Base-by-base conservation (phyloP, 257 asterid species). In the Plantago elongata region DNA sequence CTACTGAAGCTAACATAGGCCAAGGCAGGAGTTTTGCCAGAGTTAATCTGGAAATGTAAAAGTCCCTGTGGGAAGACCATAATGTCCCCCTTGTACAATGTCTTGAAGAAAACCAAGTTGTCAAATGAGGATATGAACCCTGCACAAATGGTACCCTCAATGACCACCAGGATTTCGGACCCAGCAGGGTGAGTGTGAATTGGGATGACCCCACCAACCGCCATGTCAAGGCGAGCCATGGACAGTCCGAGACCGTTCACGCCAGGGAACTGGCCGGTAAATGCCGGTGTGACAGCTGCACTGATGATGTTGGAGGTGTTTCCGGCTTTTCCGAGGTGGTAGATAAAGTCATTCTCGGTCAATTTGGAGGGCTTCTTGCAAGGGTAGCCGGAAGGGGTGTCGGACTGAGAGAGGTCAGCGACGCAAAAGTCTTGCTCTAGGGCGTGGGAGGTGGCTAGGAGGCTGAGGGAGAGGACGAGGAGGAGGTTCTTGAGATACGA, bases 21-120 rank as follows among this genome's bases (percentile, higher is more conserved):
- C 13, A 79, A 0, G 5, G 93, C 83, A 5, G 71, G 54, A 3
- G 11, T 42, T 11, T 65, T 68, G 7, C 95, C 95, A 13, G 87
- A 61, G 72, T 87, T 90, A 4, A 83, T 54, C 74, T 90, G 97
- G 70, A 81, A 90, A 57, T 90, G 97, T 44, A 90, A 65, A 1
- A 90, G 68, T 3, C 96, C 96, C 65, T 78, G 87, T 0, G 97
- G 97, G 58, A 90, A 87, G 13, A 80, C 87, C 84, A 90, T 80
- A 0, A 82, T 54, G 30, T 90, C 96, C 0, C 96, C 97, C 64
- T 81, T 80, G 65, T 50, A 4, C 45, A 90, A 61, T 11, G 86
- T 82, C 15, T 77, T 80, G 11, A 72, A 64, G 72, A 84, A 87
- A 0, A 82, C 81, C 11, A 57, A 60, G 47, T 90, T 90, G 38